These are phyloP conservation scores for Alternaria conjuncta DNA, from an alignment of 2,329 filamentous ascomycete species.

Conservation along the genomic window DNA sequence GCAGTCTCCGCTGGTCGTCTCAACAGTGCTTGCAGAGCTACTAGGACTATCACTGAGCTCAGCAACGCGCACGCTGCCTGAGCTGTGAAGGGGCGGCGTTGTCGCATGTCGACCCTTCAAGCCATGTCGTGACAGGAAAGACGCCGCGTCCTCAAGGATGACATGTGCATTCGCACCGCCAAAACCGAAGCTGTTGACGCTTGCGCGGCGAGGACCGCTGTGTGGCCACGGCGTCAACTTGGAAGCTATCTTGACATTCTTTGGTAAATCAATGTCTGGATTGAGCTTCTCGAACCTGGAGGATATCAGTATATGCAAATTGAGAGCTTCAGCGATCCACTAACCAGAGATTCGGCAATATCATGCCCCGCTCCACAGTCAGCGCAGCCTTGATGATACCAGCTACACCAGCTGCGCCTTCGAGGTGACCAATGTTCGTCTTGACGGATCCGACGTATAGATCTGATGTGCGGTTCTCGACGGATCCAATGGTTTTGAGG, in stretches of 20 bases:
- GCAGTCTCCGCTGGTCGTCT: neutral
- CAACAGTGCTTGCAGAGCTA: conserved; percentile 3
- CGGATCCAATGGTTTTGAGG: conserved; percentile 28
- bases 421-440: conserved; percentile 44
- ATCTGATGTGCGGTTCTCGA: conserved; percentile 22
- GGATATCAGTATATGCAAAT: neutral
- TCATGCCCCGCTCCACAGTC: conserved; percentile 49
- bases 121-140: conserved; percentile 1
- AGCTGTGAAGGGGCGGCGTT: conserved; percentile 14
- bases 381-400: conserved; percentile 49
- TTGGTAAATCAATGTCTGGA: neutral
- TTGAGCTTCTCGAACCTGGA: conserved; percentile 10
- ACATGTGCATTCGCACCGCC: conserved; percentile 50
- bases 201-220: conserved; percentile 44
- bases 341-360: conserved; percentile 43
- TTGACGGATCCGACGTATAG: conserved; percentile 40
- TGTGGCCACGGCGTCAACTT: conserved; percentile 25
- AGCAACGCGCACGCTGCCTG: conserved; percentile 2
- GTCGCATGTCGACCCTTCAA: conserved; percentile 18
- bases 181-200: conserved; percentile 57
- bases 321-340: conserved; percentile 20
- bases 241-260: conserved; percentile 7
- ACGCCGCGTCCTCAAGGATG: conserved; percentile 18
- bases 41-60: neutral
- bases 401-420: conserved; percentile 32